phyloP scores from a whole-genome alignment of 345 rosid species.

The Ailanthus altissimus region DNA sequence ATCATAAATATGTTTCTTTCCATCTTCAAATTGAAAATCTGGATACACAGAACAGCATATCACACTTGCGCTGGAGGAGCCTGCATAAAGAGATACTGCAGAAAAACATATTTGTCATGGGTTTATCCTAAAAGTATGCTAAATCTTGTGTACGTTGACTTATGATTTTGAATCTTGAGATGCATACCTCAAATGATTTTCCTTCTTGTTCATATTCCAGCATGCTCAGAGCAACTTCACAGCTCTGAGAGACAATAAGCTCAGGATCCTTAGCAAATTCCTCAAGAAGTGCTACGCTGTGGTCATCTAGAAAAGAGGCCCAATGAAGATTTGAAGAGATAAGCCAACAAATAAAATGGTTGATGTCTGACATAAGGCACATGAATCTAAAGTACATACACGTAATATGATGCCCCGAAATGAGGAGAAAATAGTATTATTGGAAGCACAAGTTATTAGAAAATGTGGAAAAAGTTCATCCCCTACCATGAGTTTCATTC shows the following conservation, averaged over 20 bases:
- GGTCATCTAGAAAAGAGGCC: constrained; percentile 48
- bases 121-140: not conserved
- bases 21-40: not conserved
- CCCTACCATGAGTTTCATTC: not conserved
- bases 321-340: constrained; percentile 5
- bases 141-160: not conserved
- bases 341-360: not conserved
- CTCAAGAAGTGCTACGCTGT: constrained; percentile 73
- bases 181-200: constrained; percentile 83
- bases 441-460: not conserved
- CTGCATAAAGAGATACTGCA: constrained; percentile 77
- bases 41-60: not conserved
- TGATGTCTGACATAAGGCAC: not conserved
- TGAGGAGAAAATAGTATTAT: not conserved
- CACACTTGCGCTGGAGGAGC: constrained; percentile 51
- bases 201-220: constrained; percentile 84
- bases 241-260: constrained; percentile 90
- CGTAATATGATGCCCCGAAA: not conserved
- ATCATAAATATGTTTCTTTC: not conserved
- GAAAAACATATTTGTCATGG: constrained; percentile 10
- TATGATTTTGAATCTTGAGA: not conserved
- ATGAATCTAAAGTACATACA: not conserved
- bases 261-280: constrained; percentile 82
- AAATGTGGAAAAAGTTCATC: not conserved
- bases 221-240: constrained; percentile 95